These are phyloP conservation scores for Mitragyna speciosa DNA, from an alignment of 257 asterid genomes.

Conservation along the genomic window DNA sequence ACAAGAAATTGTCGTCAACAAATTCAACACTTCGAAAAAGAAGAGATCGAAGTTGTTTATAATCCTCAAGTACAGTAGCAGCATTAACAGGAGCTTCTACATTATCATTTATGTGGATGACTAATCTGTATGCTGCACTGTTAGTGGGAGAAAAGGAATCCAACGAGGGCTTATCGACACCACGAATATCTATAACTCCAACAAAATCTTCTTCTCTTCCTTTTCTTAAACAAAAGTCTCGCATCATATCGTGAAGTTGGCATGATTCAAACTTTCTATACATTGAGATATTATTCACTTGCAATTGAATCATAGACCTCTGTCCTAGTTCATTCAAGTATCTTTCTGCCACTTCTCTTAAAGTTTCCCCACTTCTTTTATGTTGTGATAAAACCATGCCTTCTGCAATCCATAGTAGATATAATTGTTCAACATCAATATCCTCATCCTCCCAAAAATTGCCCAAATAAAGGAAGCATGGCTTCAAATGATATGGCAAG, in stretches of 20 bases:
- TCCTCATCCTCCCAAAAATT: conserved; percentile 7
- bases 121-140: background rate
- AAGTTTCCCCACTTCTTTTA: conserved; percentile 10
- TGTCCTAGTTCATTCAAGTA: conserved; percentile 18
- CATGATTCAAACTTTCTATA: background rate
- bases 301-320: conserved; percentile 23
- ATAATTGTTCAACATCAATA: background rate
- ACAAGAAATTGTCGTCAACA: background rate
- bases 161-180: background rate
- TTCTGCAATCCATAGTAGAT: conserved; percentile 7
- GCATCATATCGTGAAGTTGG: conserved; percentile 28
- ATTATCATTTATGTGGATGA: background rate
- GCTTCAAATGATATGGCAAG: conserved; percentile 29
- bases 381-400: conserved; percentile 7
- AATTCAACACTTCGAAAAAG: background rate
- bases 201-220: conserved; percentile 19
- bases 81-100: background rate
- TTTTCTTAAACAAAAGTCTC: conserved; percentile 23
- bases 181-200: background rate
- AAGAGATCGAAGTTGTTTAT: conserved; percentile 5
- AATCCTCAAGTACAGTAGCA: background rate
- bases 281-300: background rate
- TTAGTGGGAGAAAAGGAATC: background rate
- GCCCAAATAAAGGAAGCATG: conserved; percentile 26
- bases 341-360: conserved; percentile 28